Percentiles rank a stretch among this genome's conserved stretches.
Conservation (phyloP, 306 rosid species). For the Clitoria ternatea region DNA sequence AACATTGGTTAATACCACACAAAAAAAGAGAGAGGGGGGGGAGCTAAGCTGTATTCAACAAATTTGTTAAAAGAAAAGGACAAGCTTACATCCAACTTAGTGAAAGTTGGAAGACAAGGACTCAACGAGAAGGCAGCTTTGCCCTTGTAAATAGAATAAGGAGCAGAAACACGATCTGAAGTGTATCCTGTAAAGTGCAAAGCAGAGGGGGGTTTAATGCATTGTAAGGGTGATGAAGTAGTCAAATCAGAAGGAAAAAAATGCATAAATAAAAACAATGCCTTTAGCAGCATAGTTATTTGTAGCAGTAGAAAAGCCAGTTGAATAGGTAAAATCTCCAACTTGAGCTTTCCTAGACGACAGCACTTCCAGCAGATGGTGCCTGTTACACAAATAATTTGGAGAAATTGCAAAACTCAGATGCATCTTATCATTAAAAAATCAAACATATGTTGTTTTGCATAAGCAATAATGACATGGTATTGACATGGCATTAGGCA, state of each 20-base stretch:
- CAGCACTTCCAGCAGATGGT: slow-evolving; percentile 32
- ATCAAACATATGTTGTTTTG: neutral
- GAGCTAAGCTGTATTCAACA: neutral
- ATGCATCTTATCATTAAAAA: neutral
- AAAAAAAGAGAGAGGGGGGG: too few species aligned
- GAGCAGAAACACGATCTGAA: slow-evolving; percentile 47
- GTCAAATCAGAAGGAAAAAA: neutral
- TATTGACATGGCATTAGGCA: neutral
- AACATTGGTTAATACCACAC: neutral
- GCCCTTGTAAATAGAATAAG: slow-evolving; percentile 78
- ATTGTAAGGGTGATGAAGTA: neutral
- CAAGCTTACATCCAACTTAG: slow-evolving; percentile 54
- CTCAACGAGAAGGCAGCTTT: slow-evolving; percentile 77
- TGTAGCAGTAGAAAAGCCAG: slow-evolving; percentile 43
- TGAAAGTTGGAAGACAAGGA: slow-evolving; percentile 82
- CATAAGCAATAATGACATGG: neutral
- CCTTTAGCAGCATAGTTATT: slow-evolving; percentile 56
- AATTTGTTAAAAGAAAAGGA: neutral
- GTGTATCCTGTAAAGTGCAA: slow-evolving; percentile 44
- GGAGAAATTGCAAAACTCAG: neutral
- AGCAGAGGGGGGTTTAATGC: too few species aligned
- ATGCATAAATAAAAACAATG: slow-evolving; percentile 7
- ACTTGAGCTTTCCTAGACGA: slow-evolving; percentile 30
- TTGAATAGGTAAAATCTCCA: slow-evolving; percentile 26
- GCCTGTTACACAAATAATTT: slow-evolving; percentile 30